Evolutionary conservation across 208 protist species (phyloP).

Genomic region (Acanthamoeba sp.): DNA sequence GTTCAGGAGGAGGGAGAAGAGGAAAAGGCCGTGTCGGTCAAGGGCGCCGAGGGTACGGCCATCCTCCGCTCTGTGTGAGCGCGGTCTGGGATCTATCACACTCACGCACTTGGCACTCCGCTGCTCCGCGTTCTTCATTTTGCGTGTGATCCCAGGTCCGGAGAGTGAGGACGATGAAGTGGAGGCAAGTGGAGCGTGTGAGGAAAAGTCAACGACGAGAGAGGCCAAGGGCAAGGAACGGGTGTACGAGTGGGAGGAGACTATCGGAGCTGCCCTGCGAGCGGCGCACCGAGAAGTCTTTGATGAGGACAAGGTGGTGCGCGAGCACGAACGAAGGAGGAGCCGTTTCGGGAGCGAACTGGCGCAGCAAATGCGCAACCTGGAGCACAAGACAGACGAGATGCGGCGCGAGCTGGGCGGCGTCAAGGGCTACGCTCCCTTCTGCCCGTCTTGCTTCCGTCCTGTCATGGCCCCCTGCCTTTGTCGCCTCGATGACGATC

Average conservation of each 20-base stretch:
- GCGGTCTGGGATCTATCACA: no score
- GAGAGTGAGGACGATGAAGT: constrained; percentile 8
- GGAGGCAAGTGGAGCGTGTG: background rate
- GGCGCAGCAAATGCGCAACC: background rate
- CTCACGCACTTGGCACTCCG: no score
- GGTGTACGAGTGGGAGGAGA: background rate
- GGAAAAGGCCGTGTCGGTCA: background rate
- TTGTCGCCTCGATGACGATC: background rate
- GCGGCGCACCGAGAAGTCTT: background rate
- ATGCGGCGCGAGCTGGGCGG: constrained; percentile 2
- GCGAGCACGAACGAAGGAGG: background rate
- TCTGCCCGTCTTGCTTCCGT: background rate
- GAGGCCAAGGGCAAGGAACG: background rate
- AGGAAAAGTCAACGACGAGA: background rate
- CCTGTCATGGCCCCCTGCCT: background rate
- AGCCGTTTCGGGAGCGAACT: background rate
- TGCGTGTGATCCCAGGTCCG: constrained; percentile 7
- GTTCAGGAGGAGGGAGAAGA: constrained; percentile 12
- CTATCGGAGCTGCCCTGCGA: background rate
- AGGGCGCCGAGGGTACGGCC: constrained; percentile 7
- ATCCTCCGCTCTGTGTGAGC: background rate
- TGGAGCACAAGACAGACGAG: background rate
- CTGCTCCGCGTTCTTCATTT: no score
- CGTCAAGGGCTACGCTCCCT: background rate
- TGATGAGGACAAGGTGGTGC: background rate